Evolutionary conservation across 169 alveolate species (phyloP).

Genomic region (Plasmodium falciparum): DNA sequence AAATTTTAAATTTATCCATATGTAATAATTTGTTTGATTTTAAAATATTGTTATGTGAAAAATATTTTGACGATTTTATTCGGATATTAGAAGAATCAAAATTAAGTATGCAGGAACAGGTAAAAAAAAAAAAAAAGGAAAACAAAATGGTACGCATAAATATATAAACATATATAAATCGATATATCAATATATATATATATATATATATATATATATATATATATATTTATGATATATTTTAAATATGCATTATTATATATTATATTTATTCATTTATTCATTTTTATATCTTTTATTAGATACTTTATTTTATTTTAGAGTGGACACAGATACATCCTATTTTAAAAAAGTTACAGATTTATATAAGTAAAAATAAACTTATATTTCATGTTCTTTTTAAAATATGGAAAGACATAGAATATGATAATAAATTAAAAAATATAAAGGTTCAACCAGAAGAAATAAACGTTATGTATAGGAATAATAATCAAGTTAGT

Average conservation of each 20-base stretch:
- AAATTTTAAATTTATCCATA: slow-evolving; percentile 43
- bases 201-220: no score
- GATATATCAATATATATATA: no score
- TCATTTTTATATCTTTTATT: background rate
- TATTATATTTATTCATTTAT: background rate
- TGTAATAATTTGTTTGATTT: slow-evolving; percentile 41
- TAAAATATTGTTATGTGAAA: slow-evolving; percentile 12
- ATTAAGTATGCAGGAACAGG: no score
- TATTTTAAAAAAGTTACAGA: background rate
- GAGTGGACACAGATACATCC: slow-evolving; percentile 26
- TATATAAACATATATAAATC: no score
- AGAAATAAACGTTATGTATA: no score
- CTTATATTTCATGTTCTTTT: slow-evolving; percentile 21
- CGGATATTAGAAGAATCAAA: no score
- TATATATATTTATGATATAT: background rate
- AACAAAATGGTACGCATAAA: no score
- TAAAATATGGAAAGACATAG: slow-evolving; percentile 24
- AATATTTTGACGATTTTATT: no score
- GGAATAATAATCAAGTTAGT: no score
- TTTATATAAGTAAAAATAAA: slow-evolving; percentile 26
- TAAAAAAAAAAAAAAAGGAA: no score
- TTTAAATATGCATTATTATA: background rate
- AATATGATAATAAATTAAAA: background rate
- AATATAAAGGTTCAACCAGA: no score
- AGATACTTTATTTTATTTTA: background rate